Percentiles rank a stretch among this genome's conserved stretches.
These are phyloP conservation scores for Suhomyces terraborum DNA, from an alignment of 1,139 yeast species.

Conservation along the genomic window DNA sequence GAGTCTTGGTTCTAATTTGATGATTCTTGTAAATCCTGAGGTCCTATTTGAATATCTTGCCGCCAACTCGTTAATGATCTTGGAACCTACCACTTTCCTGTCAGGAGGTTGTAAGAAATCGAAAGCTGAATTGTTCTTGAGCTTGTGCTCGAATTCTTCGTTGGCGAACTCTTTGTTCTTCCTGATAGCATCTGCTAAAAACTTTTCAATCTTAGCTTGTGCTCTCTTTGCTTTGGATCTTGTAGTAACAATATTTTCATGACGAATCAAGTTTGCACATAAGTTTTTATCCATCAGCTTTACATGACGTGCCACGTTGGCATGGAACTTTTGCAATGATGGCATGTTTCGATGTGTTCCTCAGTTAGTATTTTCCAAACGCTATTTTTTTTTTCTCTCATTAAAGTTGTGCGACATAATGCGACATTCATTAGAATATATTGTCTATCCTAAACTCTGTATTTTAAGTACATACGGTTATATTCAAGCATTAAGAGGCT, in stretches of 20 bases:
- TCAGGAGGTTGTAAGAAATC: slow-evolving; percentile 46
- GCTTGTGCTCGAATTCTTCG: slow-evolving; percentile 24
- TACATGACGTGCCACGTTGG: slow-evolving; percentile 47
- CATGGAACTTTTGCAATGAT: slow-evolving; percentile 45
- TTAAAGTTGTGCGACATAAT: slow-evolving; percentile 4
- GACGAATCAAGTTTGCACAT: slow-evolving; percentile 49
- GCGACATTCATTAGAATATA: slow-evolving; percentile 8
- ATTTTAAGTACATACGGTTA: slow-evolving; percentile 5
- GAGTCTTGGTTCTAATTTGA: slow-evolving; percentile 80
- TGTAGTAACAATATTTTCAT: slow-evolving; percentile 49
- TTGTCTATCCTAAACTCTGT: slow-evolving; percentile 1
- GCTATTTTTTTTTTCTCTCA: slow-evolving; percentile 5
- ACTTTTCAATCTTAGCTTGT: slow-evolving; percentile 45
- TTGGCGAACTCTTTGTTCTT: slow-evolving; percentile 18
- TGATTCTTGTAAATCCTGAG: slow-evolving; percentile 86
- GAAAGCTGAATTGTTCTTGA: slow-evolving; percentile 28
- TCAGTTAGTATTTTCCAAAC: background rate
- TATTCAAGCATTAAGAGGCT: slow-evolving; percentile 77
- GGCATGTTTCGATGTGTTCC: slow-evolving; percentile 32
- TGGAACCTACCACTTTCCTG: slow-evolving; percentile 46
- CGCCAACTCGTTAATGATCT: slow-evolving; percentile 64
- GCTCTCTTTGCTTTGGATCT: slow-evolving; percentile 50
- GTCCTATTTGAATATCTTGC: slow-evolving; percentile 62
- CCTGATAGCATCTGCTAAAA: slow-evolving; percentile 36
- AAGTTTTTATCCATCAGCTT: slow-evolving; percentile 51